Conservation (phyloP, 768 basidiomycete genomes). For the Trametes coccinea region DNA sequence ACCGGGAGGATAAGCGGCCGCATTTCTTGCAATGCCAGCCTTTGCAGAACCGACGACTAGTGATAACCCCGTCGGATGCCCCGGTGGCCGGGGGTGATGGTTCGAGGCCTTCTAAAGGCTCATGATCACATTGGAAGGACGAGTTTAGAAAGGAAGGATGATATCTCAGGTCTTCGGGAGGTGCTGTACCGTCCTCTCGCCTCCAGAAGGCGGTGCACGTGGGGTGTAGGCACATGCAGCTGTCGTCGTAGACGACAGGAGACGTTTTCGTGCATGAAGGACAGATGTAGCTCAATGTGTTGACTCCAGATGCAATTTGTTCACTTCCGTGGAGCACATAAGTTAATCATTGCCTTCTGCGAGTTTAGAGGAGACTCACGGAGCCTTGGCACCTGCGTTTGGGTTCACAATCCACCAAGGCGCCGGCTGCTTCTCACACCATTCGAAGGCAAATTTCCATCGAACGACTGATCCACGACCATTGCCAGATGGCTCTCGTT, state of each 20-base stretch:
- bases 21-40: constrained; percentile 72
- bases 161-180: constrained; percentile 47
- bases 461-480: constrained; percentile 58
- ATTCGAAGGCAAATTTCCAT: constrained; percentile 83
- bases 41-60: constrained; percentile 55
- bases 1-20: constrained; percentile 78
- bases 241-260: constrained; percentile 53
- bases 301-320: not conserved
- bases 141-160: constrained; percentile 45
- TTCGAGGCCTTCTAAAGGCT: constrained; percentile 39
- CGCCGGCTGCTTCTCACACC: constrained; percentile 70
- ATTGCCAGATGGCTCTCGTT: constrained; percentile 55
- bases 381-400: not conserved
- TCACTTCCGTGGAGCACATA: not conserved
- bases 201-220: constrained; percentile 60
- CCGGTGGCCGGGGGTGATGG: constrained; percentile 36
- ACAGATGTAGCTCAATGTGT: constrained; percentile 36
- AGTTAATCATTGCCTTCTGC: not conserved
- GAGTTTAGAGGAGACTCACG: constrained; percentile 2
- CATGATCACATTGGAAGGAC: constrained; percentile 32
- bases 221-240: constrained; percentile 67
- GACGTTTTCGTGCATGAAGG: constrained; percentile 44
- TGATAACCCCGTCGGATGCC: constrained; percentile 42
- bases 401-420: constrained; percentile 47
- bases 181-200: constrained; percentile 20